A percentile compares a stretch with the other conserved stretches of the same genome.
Evolutionary conservation across 1,284 basidiomycete genomes (phyloP).

Genomic region (Boletus semigastroideus): DNA sequence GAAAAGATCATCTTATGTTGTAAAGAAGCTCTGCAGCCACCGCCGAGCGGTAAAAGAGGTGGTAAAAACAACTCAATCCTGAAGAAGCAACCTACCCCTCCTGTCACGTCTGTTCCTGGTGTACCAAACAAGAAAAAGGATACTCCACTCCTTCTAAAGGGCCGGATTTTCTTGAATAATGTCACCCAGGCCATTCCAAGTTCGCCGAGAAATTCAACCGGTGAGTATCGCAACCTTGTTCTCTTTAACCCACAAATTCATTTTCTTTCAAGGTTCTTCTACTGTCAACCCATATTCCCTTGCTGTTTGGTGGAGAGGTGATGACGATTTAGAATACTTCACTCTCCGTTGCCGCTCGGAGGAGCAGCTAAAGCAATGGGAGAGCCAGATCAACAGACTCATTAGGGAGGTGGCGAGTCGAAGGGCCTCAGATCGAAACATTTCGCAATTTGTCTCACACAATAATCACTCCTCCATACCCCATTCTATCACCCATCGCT

Average conservation of each 20-base stretch:
- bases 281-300: slow-evolving; percentile 60
- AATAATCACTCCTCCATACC: slow-evolving; percentile 29
- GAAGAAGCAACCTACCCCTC: slow-evolving; percentile 61
- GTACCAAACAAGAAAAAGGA: slow-evolving; percentile 68
- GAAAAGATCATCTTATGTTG: slow-evolving; percentile 99
- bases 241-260: slow-evolving; percentile 3
- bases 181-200: slow-evolving; percentile 75
- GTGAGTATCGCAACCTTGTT: slow-evolving; percentile 43
- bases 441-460: slow-evolving; percentile 41
- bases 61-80: slow-evolving; percentile 76
- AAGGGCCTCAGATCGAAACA: slow-evolving; percentile 59
- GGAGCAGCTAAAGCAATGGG: slow-evolving; percentile 93
- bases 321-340: slow-evolving; percentile 91
- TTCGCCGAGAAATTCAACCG: slow-evolving; percentile 55
- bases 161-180: slow-evolving; percentile 96
- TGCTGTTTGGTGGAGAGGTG: slow-evolving; percentile 92
- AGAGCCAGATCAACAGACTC: slow-evolving; percentile 82
- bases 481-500: slow-evolving; percentile 26
- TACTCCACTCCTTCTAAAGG: slow-evolving; percentile 88
- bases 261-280: slow-evolving; percentile 39
- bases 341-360: slow-evolving; percentile 91
- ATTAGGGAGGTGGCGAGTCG: slow-evolving; percentile 71
- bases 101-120: slow-evolving; percentile 46
- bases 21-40: slow-evolving; percentile 71
- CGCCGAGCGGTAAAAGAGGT: slow-evolving; percentile 55